Conservation (phyloP, 1,284 basidiomycete genomes). For the Pterula multifida region DNA sequence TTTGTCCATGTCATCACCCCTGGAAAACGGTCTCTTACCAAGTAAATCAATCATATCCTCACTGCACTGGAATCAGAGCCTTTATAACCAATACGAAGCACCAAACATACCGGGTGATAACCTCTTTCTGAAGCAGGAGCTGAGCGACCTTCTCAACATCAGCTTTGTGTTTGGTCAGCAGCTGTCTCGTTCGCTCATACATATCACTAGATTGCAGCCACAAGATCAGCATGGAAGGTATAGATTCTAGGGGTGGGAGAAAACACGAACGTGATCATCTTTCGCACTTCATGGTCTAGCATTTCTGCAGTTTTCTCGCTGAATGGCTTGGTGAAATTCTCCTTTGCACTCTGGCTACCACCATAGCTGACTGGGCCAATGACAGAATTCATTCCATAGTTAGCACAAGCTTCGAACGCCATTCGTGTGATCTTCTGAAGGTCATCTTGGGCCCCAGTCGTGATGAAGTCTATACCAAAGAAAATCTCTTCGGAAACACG, state of each 20-base stretch:
- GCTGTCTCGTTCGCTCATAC: conserved; percentile 74
- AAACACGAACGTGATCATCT: conserved; percentile 73
- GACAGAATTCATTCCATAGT: conserved; percentile 91
- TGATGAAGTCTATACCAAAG: conserved; percentile 88
- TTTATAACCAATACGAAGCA: neutral
- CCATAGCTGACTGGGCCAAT: conserved; percentile 97
- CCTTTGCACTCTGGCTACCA: conserved; percentile 69
- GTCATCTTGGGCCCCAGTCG: conserved; percentile 96
- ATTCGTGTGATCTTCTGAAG: conserved; percentile 96
- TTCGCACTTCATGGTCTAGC: conserved; percentile 84
- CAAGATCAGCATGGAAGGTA: conserved; percentile 1
- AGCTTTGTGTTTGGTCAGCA: conserved; percentile 73
- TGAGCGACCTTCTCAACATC: conserved; percentile 94
- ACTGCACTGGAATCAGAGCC: conserved; percentile 9
- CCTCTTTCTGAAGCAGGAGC: conserved; percentile 86
- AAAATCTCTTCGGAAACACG: conserved; percentile 98
- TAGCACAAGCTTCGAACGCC: conserved; percentile 92
- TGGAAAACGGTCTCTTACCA: conserved; percentile 75
- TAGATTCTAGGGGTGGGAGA: conserved; percentile 3
- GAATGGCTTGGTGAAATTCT: conserved; percentile 95
- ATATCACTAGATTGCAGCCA: conserved; percentile 42
- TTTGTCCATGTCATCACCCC: conserved; percentile 86
- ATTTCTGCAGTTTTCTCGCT: conserved; percentile 95
- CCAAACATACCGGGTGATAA: conserved; percentile 76
- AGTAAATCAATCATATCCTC: conserved; percentile 84